Percentiles rank a stretch among this genome's conserved stretches.
Conservation (phyloP, 2,329 filamentous ascomycete genomes). For the Fusarium illudens region DNA sequence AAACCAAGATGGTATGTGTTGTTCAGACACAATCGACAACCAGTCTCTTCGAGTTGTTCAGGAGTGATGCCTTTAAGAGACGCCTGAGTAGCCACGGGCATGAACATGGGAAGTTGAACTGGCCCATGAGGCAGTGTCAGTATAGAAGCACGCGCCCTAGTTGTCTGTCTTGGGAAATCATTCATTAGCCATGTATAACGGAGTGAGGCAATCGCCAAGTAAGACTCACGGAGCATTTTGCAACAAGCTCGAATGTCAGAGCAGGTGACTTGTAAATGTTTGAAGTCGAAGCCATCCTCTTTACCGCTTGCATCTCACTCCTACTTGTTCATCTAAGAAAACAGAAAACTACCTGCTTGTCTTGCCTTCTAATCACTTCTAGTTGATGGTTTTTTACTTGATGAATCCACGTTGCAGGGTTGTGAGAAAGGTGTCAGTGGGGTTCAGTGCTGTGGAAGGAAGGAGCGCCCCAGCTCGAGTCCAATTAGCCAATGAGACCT, state of each 20-base stretch:
- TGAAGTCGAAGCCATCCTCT: constrained; percentile 57
- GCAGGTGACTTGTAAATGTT: constrained; percentile 68
- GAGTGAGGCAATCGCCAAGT: constrained; percentile 19
- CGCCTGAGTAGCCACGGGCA: constrained; percentile 97
- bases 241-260: constrained; percentile 79
- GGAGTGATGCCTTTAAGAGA: constrained; percentile 95
- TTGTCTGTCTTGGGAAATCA: constrained; percentile 69
- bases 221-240: constrained; percentile 77
- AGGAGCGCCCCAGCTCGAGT: background rate
- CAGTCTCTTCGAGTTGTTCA: constrained; percentile 87
- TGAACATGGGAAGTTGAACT: constrained; percentile 92
- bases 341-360: background rate
- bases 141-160: constrained; percentile 88
- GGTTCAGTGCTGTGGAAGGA: constrained; percentile 10
- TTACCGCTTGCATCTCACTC: constrained; percentile 44
- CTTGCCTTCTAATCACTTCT: constrained; percentile 14
- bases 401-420: constrained; percentile 16
- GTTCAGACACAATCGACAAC: constrained; percentile 91
- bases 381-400: constrained; percentile 15
- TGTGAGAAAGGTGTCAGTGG: constrained; percentile 36
- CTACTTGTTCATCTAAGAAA: background rate
- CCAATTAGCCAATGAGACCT: constrained; percentile 31
- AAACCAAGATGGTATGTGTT: constrained; percentile 98
- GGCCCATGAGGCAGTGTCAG: constrained; percentile 90
- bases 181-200: constrained; percentile 26